phyloP scores from a whole-genome alignment of 345 rosid genomes.

The Salix brachista region DNA sequence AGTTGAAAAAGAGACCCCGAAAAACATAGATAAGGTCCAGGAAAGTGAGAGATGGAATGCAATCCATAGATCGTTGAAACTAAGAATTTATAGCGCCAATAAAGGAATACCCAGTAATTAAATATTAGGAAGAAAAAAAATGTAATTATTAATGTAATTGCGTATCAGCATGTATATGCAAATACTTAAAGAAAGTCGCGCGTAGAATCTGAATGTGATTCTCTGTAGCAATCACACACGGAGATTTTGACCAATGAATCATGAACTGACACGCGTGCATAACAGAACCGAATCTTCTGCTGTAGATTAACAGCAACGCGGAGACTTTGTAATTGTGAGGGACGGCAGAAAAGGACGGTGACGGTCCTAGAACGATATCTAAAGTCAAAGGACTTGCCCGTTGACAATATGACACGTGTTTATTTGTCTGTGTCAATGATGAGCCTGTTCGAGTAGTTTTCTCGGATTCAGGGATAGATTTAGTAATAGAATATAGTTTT shows the following conservation, averaged over 20 bases:
- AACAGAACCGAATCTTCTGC: background rate
- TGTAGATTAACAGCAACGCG: background rate
- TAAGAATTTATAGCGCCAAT: background rate
- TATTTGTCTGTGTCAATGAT: background rate
- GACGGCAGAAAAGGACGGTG: background rate
- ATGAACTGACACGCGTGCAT: background rate
- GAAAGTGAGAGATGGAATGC: background rate
- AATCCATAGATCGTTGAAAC: background rate
- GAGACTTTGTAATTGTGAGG: background rate
- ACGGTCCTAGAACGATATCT: background rate
- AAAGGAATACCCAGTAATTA: background rate
- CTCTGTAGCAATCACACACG: background rate
- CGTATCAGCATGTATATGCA: no score
- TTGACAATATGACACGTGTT: background rate
- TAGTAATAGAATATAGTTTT: no score
- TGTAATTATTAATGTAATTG: background rate
- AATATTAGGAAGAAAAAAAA: background rate
- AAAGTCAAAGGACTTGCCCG: background rate
- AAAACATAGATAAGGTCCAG: background rate
- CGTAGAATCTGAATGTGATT: background rate
- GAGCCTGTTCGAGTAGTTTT: background rate
- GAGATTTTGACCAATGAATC: background rate
- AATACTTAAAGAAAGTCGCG: background rate
- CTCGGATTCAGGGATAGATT: background rate
- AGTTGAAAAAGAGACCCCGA: background rate